phyloP scores from a whole-genome alignment of 2,329 filamentous ascomycete genomes.

The Cercospora sesami region DNA sequence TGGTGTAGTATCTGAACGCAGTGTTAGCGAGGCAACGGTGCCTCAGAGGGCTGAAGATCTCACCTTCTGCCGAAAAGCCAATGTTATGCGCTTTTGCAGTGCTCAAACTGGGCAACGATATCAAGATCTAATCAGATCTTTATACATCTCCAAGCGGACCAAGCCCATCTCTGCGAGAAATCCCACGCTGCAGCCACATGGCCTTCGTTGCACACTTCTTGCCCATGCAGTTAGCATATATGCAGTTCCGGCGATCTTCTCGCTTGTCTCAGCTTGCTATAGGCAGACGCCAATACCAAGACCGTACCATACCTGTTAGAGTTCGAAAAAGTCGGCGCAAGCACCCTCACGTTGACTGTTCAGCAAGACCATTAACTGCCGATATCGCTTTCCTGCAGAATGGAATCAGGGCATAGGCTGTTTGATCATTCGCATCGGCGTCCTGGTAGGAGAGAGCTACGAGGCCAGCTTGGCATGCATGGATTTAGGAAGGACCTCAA shows the following conservation, averaged over 20 bases:
- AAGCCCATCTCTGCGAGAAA: neutral
- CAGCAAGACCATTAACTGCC: neutral
- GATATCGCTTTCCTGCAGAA: neutral
- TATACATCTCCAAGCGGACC: neutral
- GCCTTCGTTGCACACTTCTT: neutral
- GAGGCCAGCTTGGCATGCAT: neutral
- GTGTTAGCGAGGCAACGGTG: neutral
- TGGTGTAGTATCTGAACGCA: neutral
- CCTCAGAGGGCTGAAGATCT: neutral
- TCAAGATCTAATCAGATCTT: constrained; percentile 2
- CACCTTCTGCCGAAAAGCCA: neutral
- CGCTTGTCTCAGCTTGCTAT: constrained; percentile 1
- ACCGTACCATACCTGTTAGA: neutral
- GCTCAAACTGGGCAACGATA: neutral
- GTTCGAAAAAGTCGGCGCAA: neutral
- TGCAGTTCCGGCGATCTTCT: neutral
- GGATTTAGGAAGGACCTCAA: neutral
- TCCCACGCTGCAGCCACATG: neutral
- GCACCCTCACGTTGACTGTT: neutral
- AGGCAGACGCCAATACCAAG: neutral
- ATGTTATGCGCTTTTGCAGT: neutral
- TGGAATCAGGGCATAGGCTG: neutral
- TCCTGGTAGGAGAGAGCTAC: neutral
- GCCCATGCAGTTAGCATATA: neutral
- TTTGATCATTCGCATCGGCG: neutral